Evolutionary conservation across 768 basidiomycete genomes (phyloP), one percentile per base, ranked within the genome.

Genomic region (Leccinum longicurvipes): DNA sequence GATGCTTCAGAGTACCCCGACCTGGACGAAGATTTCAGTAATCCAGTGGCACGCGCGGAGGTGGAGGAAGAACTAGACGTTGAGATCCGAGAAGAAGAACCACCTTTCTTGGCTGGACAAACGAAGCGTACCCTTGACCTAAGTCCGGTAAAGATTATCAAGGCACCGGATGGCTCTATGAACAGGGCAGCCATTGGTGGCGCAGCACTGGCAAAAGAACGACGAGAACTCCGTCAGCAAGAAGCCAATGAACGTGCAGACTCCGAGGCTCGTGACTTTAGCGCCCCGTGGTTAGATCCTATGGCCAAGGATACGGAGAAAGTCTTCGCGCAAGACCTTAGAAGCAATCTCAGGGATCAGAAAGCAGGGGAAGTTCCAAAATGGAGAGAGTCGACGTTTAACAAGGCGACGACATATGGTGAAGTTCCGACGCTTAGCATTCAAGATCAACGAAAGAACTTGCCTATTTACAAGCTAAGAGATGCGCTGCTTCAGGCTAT

Each of bases 11-110:
- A 98, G 70, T 96, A 95, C 65, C 94, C 93, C 3, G 91, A 96
- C 28, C 77, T 97, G 50, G 91, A 95, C 60, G 93, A 94, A 63
- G 91, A 93, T 56, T 83, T 89, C 67, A 81, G 72, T 52, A 87
- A 91, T 64, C 85, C 89, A 2, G 78, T 83, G 66, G 85, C 85
- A 21, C 85, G 85, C 47, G 87, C 87, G 1, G 94, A 96, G 65
- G 85, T 94, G 1, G 97, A 99, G 67, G 92, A 99, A 72, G 97
- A 98, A 67, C 73, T 99, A 42, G 97, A 99, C 63, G 93, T 99
- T 39, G 97, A 99, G 68, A 86, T 98, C 53, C 87, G 91, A 58
- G 97, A 99, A 69, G 93, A 97, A 55, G 97, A 99, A 66, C 94
- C 97, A 1, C 80, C 96, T 1, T 99, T 99, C 82, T 75, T 99